Evolutionary conservation across 306 rosid species (phyloP).

Genomic region (Potentilla sterilis): DNA sequence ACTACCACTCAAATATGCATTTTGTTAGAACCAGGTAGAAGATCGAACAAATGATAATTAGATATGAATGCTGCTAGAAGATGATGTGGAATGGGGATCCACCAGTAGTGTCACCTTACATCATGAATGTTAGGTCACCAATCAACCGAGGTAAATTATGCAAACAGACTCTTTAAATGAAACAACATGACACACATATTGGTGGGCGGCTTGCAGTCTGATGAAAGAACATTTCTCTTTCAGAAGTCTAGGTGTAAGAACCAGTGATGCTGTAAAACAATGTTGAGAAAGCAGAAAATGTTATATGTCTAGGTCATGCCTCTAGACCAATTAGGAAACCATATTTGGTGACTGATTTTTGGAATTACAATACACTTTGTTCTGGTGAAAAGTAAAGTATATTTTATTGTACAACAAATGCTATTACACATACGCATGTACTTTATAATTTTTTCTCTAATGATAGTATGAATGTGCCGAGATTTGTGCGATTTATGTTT

Average conservation of each 20-base stretch:
- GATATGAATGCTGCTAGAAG: background rate
- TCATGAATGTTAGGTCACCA: background rate
- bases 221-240: background rate
- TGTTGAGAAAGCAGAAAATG: background rate
- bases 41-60: background rate
- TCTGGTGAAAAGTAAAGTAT: background rate
- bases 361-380: background rate
- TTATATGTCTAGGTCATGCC: background rate
- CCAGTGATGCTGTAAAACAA: background rate
- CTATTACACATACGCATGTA: background rate
- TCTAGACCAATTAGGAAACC: background rate
- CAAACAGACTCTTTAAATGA: background rate
- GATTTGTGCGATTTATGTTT: background rate
- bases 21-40: background rate
- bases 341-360: background rate
- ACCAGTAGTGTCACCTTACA: background rate
- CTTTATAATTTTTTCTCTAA: background rate
- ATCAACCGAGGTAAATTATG: background rate
- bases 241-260: background rate
- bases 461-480: background rate
- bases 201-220: background rate
- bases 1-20: background rate
- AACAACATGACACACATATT: background rate
- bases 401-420: background rate
- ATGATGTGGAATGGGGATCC: background rate